Evolutionary conservation across 305 asterid species (phyloP), one percentile per base, ranked within the genome.

Genomic region (Solanum hybrid): DNA sequence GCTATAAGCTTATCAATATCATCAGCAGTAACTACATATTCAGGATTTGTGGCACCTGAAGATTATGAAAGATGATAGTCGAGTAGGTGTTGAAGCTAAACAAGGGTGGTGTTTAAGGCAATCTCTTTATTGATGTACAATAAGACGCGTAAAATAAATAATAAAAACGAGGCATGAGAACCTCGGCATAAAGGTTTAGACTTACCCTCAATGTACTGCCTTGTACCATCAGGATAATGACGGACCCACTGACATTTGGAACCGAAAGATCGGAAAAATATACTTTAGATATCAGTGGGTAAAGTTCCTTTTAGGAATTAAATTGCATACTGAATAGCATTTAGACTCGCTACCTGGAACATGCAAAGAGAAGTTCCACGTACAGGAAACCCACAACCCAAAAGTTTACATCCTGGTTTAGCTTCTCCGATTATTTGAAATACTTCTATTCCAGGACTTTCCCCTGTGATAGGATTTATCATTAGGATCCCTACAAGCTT

Each of bases 281-380:
- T 57, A 85, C 88, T 57, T 85, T 12, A 57, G 88, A 32, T 22
- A 85, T 85, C 51, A 85, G 12, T 61, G 78, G 73, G 78, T 61
- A 57, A 57, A 57, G 41, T n/a, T 84, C 88, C 88, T 32, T 9
- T 51, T 31, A 85, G 77, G 32, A 85, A 20, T 32, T 31, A 57
- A 85, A 85, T 57, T 85, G 75, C 39, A 9, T 79, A 79, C 65
- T 33, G 83, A 80, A 88, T 31, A 24, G 79, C 41, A 88, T 51
- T 17, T 84, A 51, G 11, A 84, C 31, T 51, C 33, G 20, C 87
- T 94, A 97, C 99, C 98, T 96, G 99, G 94, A 97, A 97, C 99
- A 97, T 97, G 93, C 99, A 97, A 89, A 97, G 98, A 87, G 99
- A 96, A 89, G 99, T 97, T 93, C 99, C 99, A 76, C 97, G 97